Percentiles rank a stretch among this genome's conserved stretches.
Conservation (phyloP, 2,329 filamentous ascomycete species). For the Aplosporella prunicola region DNA sequence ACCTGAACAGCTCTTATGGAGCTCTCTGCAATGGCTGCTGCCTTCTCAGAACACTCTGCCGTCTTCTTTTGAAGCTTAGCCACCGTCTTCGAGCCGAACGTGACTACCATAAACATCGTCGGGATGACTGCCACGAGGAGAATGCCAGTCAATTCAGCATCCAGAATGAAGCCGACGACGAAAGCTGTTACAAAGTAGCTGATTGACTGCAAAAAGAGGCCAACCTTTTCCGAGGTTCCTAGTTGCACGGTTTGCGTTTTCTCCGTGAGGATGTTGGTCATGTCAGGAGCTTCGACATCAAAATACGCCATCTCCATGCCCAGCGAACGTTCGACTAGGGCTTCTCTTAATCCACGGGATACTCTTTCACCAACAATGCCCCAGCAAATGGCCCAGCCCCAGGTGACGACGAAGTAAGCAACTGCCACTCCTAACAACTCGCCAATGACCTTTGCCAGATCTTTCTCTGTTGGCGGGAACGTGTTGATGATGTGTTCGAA, state of each 20-base stretch:
- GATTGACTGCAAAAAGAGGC: conserved; percentile 37
- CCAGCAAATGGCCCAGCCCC: conserved; percentile 42
- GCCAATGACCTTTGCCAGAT: conserved; percentile 31
- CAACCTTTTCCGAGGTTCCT: conserved; percentile 39
- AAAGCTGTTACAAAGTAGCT: conserved; percentile 39
- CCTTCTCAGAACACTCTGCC: conserved; percentile 31
- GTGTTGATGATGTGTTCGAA: conserved; percentile 41
- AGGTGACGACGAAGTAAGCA: conserved; percentile 42
- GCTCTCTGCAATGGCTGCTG: conserved; percentile 36
- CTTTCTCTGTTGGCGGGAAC: conserved; percentile 39
- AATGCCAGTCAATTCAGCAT: conserved; percentile 33
- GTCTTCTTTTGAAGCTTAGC: conserved; percentile 32
- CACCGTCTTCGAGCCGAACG: conserved; percentile 32
- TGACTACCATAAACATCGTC: conserved; percentile 36
- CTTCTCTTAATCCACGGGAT: conserved; percentile 37
- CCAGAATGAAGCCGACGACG: conserved; percentile 36
- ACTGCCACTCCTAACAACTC: conserved; percentile 38
- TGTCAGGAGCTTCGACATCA: conserved; percentile 41
- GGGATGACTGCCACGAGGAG: conserved; percentile 40
- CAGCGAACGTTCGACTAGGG: conserved; percentile 38
- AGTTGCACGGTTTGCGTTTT: conserved; percentile 39
- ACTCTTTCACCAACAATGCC: conserved; percentile 42
- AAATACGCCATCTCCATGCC: conserved; percentile 45
- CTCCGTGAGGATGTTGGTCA: conserved; percentile 37
- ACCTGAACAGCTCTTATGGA: conserved; percentile 38